Evolutionary conservation across 345 rosid species (phyloP).

Genomic region (Ceriops tagal): DNA sequence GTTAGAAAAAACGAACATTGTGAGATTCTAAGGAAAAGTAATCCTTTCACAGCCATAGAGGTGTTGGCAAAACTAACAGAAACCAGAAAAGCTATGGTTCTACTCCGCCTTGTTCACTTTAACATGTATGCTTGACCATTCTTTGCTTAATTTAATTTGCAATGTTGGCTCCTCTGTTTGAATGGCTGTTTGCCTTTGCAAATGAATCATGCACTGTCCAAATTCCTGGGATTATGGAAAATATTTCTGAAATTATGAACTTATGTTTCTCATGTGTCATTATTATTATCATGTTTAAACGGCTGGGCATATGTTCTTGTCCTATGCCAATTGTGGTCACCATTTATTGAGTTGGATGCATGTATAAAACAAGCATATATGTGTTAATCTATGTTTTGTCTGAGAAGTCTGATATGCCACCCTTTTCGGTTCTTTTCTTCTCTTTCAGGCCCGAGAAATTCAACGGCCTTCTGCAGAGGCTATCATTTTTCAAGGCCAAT

Average conservation of each 20-base stretch:
- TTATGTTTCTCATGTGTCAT: not conserved
- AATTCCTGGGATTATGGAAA: not conserved
- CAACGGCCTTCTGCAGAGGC: constrained; percentile 45
- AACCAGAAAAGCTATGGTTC: constrained; percentile 40
- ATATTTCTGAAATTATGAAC: not conserved
- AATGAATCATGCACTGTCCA: not conserved
- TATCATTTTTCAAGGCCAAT: constrained; percentile 38
- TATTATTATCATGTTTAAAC: not conserved
- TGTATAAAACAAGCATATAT: not conserved
- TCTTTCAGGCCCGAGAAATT: constrained; percentile 48
- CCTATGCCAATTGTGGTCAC: too few relatives aligned
- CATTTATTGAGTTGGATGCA: constrained; percentile 6
- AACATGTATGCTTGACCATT: constrained; percentile 40
- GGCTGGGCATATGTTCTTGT: not conserved
- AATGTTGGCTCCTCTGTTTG: not conserved
- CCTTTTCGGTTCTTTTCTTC: constrained; percentile 2
- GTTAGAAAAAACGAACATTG: constrained; percentile 28
- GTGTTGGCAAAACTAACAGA: constrained; percentile 42
- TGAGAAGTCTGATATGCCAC: not conserved
- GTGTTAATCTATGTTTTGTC: not conserved
- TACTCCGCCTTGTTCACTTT: constrained; percentile 49
- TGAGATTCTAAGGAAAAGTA: constrained; percentile 32
- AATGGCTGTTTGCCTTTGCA: not conserved
- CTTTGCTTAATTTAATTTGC: constrained; percentile 2
- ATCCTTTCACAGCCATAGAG: constrained; percentile 44